phyloP scores from a whole-genome alignment of 1,284 basidiomycete genomes.

The Rhodotorula mucilaginosa region DNA sequence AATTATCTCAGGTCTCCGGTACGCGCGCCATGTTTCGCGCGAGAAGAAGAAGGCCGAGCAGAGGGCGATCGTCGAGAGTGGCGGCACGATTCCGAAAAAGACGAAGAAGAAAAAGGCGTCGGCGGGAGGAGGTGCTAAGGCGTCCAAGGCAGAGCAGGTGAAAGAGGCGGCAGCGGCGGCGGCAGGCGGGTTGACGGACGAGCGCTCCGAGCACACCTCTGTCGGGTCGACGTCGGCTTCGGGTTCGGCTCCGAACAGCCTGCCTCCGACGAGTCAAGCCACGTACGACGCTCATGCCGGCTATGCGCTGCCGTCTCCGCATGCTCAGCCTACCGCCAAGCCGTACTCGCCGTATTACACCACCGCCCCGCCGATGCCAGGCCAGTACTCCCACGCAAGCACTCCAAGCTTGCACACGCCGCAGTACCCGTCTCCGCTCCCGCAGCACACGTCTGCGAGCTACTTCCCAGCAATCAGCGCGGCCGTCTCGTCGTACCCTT shows the following conservation, averaged over 20 bases:
- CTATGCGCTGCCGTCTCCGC: constrained; percentile 3
- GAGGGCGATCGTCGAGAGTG: constrained; percentile 13
- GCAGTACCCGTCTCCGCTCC: not conserved
- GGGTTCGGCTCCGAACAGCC: not conserved
- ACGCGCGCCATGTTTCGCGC: constrained; percentile 34
- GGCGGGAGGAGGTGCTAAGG: constrained; percentile 2
- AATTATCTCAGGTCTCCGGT: constrained; percentile 21
- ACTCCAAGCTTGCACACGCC: constrained; percentile 13
- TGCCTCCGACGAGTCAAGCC: not conserved
- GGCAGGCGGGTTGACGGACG: not conserved
- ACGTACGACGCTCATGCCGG: constrained; percentile 3
- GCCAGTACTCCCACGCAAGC: constrained; percentile 11
- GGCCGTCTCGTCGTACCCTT: not conserved
- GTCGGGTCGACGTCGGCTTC: not conserved
- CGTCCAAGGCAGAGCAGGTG: not conserved
- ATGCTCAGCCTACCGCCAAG: constrained; percentile 1
- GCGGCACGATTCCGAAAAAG: too few relatives aligned
- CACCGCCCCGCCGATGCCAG: constrained; percentile 4
- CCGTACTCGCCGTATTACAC: constrained; percentile 33
- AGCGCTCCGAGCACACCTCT: not conserved
- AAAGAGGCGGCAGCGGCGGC: not conserved
- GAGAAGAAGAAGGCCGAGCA: constrained; percentile 30
- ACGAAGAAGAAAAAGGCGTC: constrained; percentile 12
- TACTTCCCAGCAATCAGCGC: constrained; percentile 11
- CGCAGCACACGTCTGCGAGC: not conserved